Conservation (phyloP, 148 eudicot species). For the Heliosperma pusillum region DNA sequence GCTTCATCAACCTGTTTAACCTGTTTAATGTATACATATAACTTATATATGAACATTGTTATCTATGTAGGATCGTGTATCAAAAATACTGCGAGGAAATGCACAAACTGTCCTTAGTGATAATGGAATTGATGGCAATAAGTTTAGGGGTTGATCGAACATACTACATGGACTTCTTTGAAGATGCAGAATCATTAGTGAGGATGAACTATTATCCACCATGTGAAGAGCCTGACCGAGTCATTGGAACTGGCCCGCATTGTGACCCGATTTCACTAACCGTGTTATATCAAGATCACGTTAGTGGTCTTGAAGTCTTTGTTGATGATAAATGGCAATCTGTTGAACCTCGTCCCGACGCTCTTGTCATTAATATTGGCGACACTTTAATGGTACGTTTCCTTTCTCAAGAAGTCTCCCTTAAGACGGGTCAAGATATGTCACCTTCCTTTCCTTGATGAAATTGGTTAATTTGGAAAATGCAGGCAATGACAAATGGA, state of each 20-base stretch:
- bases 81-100: no score
- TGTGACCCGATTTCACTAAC: slow-evolving; percentile 18
- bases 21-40: no score
- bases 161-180: slow-evolving; percentile 31
- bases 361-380: slow-evolving; percentile 44
- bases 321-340: no score
- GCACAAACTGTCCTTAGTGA: no score
- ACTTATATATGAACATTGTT: no score
- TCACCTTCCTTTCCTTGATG: no score
- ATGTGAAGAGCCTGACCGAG: slow-evolving; percentile 41
- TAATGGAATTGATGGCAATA: no score
- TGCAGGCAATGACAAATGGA: slow-evolving; percentile 54
- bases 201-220: slow-evolving; percentile 54
- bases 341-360: slow-evolving; percentile 35
- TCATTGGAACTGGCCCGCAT: no score
- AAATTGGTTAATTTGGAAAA: no score
- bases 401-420: no score
- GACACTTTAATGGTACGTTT: slow-evolving; percentile 48
- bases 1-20: no score
- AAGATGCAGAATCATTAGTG: slow-evolving; percentile 42
- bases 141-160: slow-evolving; percentile 32
- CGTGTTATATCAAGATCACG: slow-evolving; percentile 43
- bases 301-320: slow-evolving; percentile 42
- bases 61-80: slow-evolving; percentile 28
- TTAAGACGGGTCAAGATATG: no score